Evolutionary conservation across 2,329 filamentous ascomycete species (phyloP), one percentile per base, ranked within the genome.

Genomic region (Cladosporium halotolerans): DNA sequence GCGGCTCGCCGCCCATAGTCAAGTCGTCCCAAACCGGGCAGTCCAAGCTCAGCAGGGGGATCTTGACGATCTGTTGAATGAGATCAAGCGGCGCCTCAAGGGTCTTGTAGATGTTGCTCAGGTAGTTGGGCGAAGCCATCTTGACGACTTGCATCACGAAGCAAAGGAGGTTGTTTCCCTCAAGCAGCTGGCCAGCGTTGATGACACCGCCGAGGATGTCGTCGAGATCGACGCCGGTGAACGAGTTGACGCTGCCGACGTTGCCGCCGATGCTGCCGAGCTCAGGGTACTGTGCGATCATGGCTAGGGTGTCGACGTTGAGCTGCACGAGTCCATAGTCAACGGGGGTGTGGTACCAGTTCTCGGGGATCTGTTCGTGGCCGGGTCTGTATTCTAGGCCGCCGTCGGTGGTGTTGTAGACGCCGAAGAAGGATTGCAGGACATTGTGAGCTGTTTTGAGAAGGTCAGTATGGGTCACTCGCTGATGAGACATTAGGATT

Each of bases 141-240:
- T 68, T 68, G 55, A 70, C 58, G 10, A 70, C 43, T 33, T 65
- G 45, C 18, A 68, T 57, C 4, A 61, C 62, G 55, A 72, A 70
- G 57, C 70, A 72, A 2, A 68, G 56, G 2, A 72, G 62, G 48
- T 69, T 70, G 62, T 72, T 70, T n/a, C 63, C 66, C 45, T 65
- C 45, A n/a, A 57, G 44, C 9, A 65, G 57, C 18, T 56, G 54
- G 8, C 40, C 45, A 2, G 40, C 36, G 48, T 63, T 61, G 52
- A 61, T 56, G 14, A 61, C 50, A 10, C 63, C 61, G 11, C 62
- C 66, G 8, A 68, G 68, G 6, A 65, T 16, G 39, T 65, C 50
- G 38, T 50, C 51, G 33, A 64, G 14, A 31, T 61, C 53, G 28
- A 63, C 57, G 10, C 61, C 60, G 5, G 58, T 55, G 53, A 64